Evolutionary conservation across 2,329 filamentous ascomycete genomes (phyloP), one percentile per base, ranked within the genome.

Genomic region (Ophiocordyceps unilateralis): DNA sequence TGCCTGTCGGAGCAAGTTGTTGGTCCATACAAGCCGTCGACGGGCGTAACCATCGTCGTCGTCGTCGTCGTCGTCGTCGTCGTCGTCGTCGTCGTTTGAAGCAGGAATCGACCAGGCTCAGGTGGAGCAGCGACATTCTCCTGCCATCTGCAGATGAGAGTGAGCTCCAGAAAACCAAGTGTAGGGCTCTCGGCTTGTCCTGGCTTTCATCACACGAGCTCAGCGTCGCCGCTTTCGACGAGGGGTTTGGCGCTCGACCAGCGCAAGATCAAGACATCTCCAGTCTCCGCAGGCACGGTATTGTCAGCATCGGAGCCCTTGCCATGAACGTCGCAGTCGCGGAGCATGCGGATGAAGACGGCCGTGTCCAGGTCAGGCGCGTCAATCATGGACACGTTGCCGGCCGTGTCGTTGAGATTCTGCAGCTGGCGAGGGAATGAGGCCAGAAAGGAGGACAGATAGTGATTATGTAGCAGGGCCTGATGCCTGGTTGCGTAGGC

Each of bases 311-410:
- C 78, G 9, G 77, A 78, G 12, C 80, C 79, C 48, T 70, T 69
- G 7, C 77, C 72, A 45, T 68, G 64, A 12, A 78, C 71, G 5
- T 72, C 65, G 3, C 68, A 65, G 53, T 82, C 76, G 43, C 67
- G 69, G 43, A 88, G 61, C 41, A 83, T 70, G 47, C 89, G 70
- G 36, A 87, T 77, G 60, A 98, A 95, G 2, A 96, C 88, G 8
- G 86, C 86, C 2, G 74, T 70, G 47, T 91, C 83, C 40, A 78
- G 64, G 57, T 96, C 91, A 0, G 91, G 91, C 2, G 74, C 69
- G 55, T 94, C 87, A 24, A 96, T 76, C 91, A 98, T 98, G 63
- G 76, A 87, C 44, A 89, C 80, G 10, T 88, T 88, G 24, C 87
- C 89, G 0, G 83, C 79, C 14, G 83, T 84, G 64, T 98, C 91